These are phyloP conservation scores for Colletotrichum sp. DNA, from an alignment of 2,329 filamentous ascomycete genomes.

Conservation along the genomic window DNA sequence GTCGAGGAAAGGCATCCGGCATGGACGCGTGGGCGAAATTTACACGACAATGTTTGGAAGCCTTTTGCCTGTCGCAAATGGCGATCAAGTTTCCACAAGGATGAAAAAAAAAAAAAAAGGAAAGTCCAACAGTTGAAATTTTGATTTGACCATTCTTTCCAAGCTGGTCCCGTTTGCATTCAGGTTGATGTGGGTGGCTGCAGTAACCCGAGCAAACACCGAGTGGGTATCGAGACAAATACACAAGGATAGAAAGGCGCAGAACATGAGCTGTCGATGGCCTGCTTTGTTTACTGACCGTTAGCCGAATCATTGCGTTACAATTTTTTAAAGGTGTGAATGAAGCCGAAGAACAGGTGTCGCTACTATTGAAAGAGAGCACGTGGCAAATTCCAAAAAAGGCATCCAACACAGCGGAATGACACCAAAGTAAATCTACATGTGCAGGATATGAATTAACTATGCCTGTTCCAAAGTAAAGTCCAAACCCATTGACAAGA, in stretches of 20 bases:
- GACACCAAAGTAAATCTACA: background rate
- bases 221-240: background rate
- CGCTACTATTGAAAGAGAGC: background rate
- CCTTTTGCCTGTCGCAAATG: background rate
- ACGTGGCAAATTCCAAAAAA: accelerated
- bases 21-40: background rate
- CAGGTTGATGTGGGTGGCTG: background rate
- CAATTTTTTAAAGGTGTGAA: background rate
- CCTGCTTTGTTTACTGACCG: background rate
- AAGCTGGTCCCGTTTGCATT: background rate
- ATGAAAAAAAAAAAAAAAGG: background rate
- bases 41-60: background rate
- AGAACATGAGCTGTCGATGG: background rate
- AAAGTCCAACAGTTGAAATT: background rate
- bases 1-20: background rate
- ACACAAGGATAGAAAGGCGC: background rate
- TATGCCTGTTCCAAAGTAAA: accelerated
- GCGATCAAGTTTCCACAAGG: background rate
- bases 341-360: background rate
- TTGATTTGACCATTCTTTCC: background rate
- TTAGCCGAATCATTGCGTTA: background rate
- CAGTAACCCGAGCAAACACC: background rate
- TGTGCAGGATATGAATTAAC: background rate
- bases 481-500: background rate
- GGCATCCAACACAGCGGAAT: background rate